A percentile compares a stretch with the other conserved stretches of the same genome.
Evolutionary conservation across 2,329 filamentous ascomycete genomes (phyloP).

Genomic region (Westerdykella sp.): DNA sequence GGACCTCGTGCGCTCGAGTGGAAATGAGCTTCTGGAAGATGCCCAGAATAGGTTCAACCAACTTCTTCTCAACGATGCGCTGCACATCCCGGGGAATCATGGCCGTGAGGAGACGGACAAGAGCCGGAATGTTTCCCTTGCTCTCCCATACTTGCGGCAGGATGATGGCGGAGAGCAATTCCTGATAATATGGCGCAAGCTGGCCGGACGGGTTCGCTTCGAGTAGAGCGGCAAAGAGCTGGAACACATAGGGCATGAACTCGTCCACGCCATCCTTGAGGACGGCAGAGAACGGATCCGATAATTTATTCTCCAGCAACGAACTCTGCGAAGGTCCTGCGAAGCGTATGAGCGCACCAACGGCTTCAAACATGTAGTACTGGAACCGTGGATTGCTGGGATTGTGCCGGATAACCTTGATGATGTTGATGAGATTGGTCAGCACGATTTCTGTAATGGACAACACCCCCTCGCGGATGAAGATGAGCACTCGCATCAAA

Average conservation of each 20-base stretch:
- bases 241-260: constrained; percentile 94
- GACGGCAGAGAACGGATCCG: constrained; percentile 74
- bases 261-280: constrained; percentile 81
- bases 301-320: constrained; percentile 73
- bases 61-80: constrained; percentile 69
- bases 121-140: constrained; percentile 85
- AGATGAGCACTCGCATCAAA: constrained; percentile 94
- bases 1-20: constrained; percentile 75
- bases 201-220: constrained; percentile 76
- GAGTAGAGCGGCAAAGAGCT: constrained; percentile 83
- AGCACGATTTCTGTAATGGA: constrained; percentile 73
- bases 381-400: constrained; percentile 97
- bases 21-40: constrained; percentile 89
- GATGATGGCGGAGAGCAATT: constrained; percentile 70
- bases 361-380: constrained; percentile 94
- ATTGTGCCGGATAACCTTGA: constrained; percentile 85
- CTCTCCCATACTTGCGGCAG: constrained; percentile 83
- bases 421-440: constrained; percentile 79
- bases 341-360: constrained; percentile 81
- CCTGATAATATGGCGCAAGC: constrained; percentile 74
- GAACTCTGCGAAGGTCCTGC: constrained; percentile 62
- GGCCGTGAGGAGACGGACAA: constrained; percentile 75
- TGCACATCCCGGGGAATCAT: constrained; percentile 73
- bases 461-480: constrained; percentile 76
- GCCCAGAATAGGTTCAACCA: constrained; percentile 81